Percentiles rank a stretch among this genome's conserved stretches.
phyloP scores from a whole-genome alignment of 352 stramenopile genomes.

The Thalassiosira delicatula region DNA sequence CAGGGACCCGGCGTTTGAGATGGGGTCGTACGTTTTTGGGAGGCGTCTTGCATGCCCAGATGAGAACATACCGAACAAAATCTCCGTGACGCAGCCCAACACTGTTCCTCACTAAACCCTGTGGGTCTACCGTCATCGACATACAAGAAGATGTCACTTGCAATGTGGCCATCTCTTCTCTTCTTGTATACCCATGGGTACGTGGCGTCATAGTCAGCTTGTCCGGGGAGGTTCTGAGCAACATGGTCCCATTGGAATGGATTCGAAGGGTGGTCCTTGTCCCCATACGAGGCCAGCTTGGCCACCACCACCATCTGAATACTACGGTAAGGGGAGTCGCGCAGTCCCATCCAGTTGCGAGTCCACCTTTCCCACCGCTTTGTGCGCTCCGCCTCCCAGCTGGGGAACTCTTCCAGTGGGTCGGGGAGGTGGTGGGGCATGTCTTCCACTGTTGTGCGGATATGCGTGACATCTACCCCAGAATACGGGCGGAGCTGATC shows the following conservation, averaged over 20 bases:
- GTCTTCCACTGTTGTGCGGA: too few species aligned
- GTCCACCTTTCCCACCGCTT: slow-evolving; percentile 44
- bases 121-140: slow-evolving; percentile 55
- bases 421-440: too few species aligned
- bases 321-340: slow-evolving; percentile 46
- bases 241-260: slow-evolving; percentile 40
- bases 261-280: background rate
- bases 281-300: background rate
- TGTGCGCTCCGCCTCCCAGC: background rate
- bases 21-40: slow-evolving; percentile 44
- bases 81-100: slow-evolving; percentile 16
- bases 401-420: background rate
- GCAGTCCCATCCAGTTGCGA: slow-evolving; percentile 58
- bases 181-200: slow-evolving; percentile 53
- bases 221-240: slow-evolving; percentile 60
- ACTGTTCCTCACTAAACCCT: slow-evolving; percentile 10
- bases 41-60: slow-evolving; percentile 63
- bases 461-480: slow-evolving; percentile 37
- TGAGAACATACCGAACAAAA: slow-evolving; percentile 15
- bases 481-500: background rate
- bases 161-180: slow-evolving; percentile 27
- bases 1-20: slow-evolving; percentile 54
- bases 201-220: slow-evolving; percentile 45
- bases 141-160: slow-evolving; percentile 52
- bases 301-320: background rate